These are phyloP conservation scores for Lanmaoa rubissima DNA, from an alignment of 768 basidiomycete genomes.

Conservation along the genomic window DNA sequence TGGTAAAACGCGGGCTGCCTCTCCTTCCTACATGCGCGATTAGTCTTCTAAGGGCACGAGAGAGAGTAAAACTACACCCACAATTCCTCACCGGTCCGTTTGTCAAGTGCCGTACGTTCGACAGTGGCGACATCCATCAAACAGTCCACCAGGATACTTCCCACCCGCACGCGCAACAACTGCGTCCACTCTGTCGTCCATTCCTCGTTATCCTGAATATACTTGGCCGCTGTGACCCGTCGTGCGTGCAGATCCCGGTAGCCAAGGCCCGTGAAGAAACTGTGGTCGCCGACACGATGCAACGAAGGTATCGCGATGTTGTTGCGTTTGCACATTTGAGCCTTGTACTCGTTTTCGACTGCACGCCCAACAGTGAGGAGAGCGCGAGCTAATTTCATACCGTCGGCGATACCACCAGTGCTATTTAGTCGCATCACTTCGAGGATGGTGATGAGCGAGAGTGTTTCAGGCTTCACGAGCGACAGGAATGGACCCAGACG, in stretches of 20 bases:
- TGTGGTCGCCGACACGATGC: slow-evolving; percentile 29
- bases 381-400: slow-evolving; percentile 88
- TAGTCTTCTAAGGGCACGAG: slow-evolving; percentile 1
- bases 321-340: slow-evolving; percentile 68
- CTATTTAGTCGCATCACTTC: slow-evolving; percentile 84
- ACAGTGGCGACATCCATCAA: slow-evolving; percentile 85
- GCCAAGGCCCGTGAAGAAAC: slow-evolving; percentile 57
- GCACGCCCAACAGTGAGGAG: slow-evolving; percentile 78
- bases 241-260: slow-evolving; percentile 62
- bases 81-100: slow-evolving; percentile 57
- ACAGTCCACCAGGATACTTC: slow-evolving; percentile 77
- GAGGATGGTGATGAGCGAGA: slow-evolving; percentile 86
- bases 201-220: slow-evolving; percentile 61
- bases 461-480: slow-evolving; percentile 70
- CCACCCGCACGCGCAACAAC: slow-evolving; percentile 68
- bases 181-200: slow-evolving; percentile 89
- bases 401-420: slow-evolving; percentile 71
- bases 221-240: slow-evolving; percentile 63
- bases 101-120: slow-evolving; percentile 54
- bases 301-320: slow-evolving; percentile 49
- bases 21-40: slow-evolving; percentile 51
- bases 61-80: slow-evolving; percentile 36
- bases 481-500: slow-evolving; percentile 68
- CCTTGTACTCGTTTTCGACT: slow-evolving; percentile 89
- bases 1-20: slow-evolving; percentile 89